phyloP scores from a whole-genome alignment of 176 grass and related monocot species.

The Hyparrhenia diplandra region DNA sequence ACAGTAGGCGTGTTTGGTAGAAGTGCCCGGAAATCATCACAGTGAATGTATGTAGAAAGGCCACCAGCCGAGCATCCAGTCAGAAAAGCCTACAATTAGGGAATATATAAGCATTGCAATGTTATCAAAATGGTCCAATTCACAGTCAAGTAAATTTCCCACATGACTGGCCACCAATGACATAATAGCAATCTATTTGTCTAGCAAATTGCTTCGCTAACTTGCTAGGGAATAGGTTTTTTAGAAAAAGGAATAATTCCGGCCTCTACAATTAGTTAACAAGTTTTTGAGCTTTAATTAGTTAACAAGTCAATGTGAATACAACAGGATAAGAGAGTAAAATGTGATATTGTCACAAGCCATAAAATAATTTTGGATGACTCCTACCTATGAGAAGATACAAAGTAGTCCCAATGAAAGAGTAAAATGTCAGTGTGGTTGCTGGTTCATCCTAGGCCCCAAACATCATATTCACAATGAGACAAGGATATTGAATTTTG shows the following conservation, averaged over 20 bases:
- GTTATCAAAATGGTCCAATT: neutral
- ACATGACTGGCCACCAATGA: neutral
- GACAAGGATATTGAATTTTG: neutral
- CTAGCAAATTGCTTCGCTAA: neutral
- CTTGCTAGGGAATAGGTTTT: neutral
- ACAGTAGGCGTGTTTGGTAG: constrained; percentile 48
- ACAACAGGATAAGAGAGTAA: neutral
- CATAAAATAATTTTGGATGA: neutral
- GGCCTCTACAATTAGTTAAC: neutral
- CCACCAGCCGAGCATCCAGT: constrained; percentile 80
- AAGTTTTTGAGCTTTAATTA: no score
- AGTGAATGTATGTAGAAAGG: constrained; percentile 69
- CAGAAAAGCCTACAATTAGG: constrained; percentile 56
- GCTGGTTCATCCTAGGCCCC: neutral
- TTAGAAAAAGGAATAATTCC: neutral
- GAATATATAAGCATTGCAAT: neutral
- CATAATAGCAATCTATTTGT: neutral
- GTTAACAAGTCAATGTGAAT: neutral
- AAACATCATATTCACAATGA: neutral
- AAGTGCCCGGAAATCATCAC: constrained; percentile 69
- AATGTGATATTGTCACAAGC: neutral
- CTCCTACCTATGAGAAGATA: neutral
- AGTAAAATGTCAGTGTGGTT: neutral
- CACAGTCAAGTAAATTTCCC: neutral
- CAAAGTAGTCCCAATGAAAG: neutral